phyloP scores from a whole-genome alignment of 2,329 filamentous ascomycete species.

The Coleophoma eucalyptorum region DNA sequence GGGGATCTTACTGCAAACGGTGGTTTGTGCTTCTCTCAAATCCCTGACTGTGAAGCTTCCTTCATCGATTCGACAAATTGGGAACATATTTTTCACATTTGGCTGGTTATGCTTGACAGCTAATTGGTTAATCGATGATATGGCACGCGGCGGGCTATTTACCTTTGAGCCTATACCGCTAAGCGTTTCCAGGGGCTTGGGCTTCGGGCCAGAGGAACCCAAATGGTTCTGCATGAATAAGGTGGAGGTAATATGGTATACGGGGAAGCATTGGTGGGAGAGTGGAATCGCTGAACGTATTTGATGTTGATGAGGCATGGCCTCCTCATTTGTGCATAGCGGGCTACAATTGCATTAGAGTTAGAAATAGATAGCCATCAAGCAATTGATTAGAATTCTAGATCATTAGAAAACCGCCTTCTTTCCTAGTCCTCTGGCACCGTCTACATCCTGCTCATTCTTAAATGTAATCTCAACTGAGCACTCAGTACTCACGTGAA shows the following conservation, averaged over 20 bases:
- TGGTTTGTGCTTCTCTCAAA: conserved; percentile 31
- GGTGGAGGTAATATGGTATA: conserved; percentile 48
- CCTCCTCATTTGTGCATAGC: too few relatives aligned
- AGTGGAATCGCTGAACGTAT: conserved; percentile 34
- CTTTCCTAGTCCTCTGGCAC: too few relatives aligned
- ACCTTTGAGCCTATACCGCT: conserved; percentile 78
- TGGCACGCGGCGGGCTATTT: conserved; percentile 72
- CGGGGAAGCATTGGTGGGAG: conserved; percentile 60
- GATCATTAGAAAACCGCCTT: too few relatives aligned
- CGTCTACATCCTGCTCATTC: too few relatives aligned
- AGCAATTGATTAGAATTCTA: too few relatives aligned
- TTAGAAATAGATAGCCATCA: too few relatives aligned
- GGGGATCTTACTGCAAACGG: conserved; percentile 59
- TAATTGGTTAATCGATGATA: conserved; percentile 68
- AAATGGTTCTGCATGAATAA: conserved; percentile 65
- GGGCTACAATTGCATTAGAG: too few relatives aligned
- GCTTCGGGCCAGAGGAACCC: conserved; percentile 57
- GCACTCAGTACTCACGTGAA: too few relatives aligned
- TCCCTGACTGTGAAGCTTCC: conserved; percentile 36
- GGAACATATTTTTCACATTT: conserved; percentile 60
- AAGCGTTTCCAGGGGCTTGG: conserved; percentile 64
- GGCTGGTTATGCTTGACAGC: conserved; percentile 67
- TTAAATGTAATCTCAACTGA: too few relatives aligned
- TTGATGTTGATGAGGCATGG: too few relatives aligned
- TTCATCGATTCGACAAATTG: conserved; percentile 38